Base-by-base conservation (phyloP, 768 basidiomycete species). In the Goffeauzyma gilvescens region DNA sequence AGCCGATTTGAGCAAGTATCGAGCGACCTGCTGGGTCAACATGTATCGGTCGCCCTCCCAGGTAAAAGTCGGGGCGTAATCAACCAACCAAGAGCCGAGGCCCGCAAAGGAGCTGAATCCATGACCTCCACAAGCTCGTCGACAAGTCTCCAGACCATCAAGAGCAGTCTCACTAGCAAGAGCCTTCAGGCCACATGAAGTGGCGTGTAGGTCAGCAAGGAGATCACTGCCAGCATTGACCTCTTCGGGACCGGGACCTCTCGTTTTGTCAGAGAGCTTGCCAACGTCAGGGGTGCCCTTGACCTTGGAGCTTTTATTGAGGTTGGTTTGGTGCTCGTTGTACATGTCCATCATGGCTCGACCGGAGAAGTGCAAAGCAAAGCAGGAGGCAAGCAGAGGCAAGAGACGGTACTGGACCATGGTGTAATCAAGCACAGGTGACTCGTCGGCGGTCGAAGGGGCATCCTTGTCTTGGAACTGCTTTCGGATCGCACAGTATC, bases 401-500 rank as follows among this genome's bases (percentile, higher is more conserved):
- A 53, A 41, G 7, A 53, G 40, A 21, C 51, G 49, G 42, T 44
- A 50, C 38, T 60, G 58, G 14, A 60, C 58, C 42, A 56, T 49
- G 28, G 50, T 51, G 48, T 60, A 60, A 53, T 58, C 56, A 20
- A 58, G 32, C 21, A 58, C 57, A 17, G 48, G 50, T 2, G 42
- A 52, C 42, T 58, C 57, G 40, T 32, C 44, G 12, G 31, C 47
- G 17, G 43, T 41, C 13, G 43, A 42, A 6, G 54, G 56, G 1
- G 56, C 55, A 32, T 60, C 58, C 7, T 46, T 45, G 45, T 60
- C 58, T 20, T 53, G 51, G 46, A 60, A 60, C 32, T 60, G 58
- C 2, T 56, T 21, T 7, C 58, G 49, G 6, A 60, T 43, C 1
- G 54, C 45, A 41, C 54, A 54, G 49, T 60, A 56, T 32, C 58